phyloP scores from a whole-genome alignment of 495 filamentous ascomycete genomes.

The Hypomontagnella monticulosa region DNA sequence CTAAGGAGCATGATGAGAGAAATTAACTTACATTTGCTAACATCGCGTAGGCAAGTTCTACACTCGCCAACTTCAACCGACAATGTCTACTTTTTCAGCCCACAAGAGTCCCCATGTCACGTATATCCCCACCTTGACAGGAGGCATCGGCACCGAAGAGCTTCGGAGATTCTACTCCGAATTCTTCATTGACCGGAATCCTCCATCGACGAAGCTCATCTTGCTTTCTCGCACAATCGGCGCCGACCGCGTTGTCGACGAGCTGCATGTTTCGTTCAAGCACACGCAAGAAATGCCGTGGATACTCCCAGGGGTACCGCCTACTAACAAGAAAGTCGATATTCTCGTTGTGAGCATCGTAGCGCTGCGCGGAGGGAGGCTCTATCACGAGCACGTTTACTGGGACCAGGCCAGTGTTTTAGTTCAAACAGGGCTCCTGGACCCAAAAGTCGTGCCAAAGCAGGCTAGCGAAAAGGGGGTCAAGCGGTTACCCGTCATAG shows the following conservation, averaged over 20 bases:
- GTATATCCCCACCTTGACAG: slow-evolving; percentile 60
- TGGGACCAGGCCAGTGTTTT: slow-evolving; percentile 84
- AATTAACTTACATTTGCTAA: neutral
- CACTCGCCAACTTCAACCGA: slow-evolving; percentile 53
- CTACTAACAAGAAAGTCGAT: slow-evolving; percentile 59
- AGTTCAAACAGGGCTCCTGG: slow-evolving; percentile 73
- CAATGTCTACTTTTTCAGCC: slow-evolving; percentile 63
- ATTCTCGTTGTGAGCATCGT: slow-evolving; percentile 54
- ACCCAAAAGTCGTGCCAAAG: slow-evolving; percentile 61
- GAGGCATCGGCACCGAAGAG: slow-evolving; percentile 70
- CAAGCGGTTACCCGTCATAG: slow-evolving; percentile 68
- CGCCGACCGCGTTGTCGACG: slow-evolving; percentile 55
- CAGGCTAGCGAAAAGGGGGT: slow-evolving; percentile 59
- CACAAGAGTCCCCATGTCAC: slow-evolving; percentile 65
- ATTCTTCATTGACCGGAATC: slow-evolving; percentile 70
- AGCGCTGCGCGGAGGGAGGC: slow-evolving; percentile 66
- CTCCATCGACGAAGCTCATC: slow-evolving; percentile 67
- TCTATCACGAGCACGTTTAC: slow-evolving; percentile 77
- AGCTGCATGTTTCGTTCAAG: slow-evolving; percentile 63
- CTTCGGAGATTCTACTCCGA: slow-evolving; percentile 74
- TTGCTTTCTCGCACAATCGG: slow-evolving; percentile 71
- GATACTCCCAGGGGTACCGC: slow-evolving; percentile 75
- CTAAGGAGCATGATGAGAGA: neutral
- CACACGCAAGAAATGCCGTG: slow-evolving; percentile 75
- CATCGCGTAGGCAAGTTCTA: slow-evolving; percentile 58